Evolutionary conservation across 208 protist genomes (phyloP).

Genomic region (Tetramitus jugosus): DNA sequence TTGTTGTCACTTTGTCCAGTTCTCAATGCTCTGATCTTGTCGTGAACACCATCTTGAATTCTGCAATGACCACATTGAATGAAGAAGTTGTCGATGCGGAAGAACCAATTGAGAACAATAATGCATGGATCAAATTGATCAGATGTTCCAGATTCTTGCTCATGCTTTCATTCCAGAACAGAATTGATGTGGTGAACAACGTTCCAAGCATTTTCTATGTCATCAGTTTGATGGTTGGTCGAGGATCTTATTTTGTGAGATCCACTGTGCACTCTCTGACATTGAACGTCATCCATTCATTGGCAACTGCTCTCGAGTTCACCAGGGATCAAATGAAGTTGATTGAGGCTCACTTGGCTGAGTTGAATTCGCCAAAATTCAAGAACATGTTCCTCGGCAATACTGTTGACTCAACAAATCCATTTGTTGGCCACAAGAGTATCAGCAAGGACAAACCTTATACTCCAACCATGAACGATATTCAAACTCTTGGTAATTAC

Average conservation of each 20-base stretch:
- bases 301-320: not conserved
- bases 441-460: not conserved
- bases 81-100: not conserved
- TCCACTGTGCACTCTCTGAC: not conserved
- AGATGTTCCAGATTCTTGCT: not conserved
- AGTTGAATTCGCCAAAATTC: not conserved
- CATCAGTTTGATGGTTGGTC: not conserved
- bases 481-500: not conserved
- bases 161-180: slow-evolving; percentile 13
- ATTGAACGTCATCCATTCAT: slow-evolving; percentile 13
- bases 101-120: too few relatives aligned
- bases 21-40: not conserved
- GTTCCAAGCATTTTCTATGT: slow-evolving; percentile 4
- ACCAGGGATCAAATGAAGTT: not conserved
- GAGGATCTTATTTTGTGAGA: not conserved
- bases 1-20: slow-evolving; percentile 2
- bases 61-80: not conserved
- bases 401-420: not conserved
- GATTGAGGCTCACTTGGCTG: not conserved
- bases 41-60: not conserved
- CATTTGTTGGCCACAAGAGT: not conserved
- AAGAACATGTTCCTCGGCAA: not conserved
- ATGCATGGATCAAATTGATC: not conserved
- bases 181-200: not conserved
- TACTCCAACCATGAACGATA: too few relatives aligned